Base-by-base conservation (phyloP, 2,329 filamentous ascomycete genomes). In the Neopestalotiopsis rosae region DNA sequence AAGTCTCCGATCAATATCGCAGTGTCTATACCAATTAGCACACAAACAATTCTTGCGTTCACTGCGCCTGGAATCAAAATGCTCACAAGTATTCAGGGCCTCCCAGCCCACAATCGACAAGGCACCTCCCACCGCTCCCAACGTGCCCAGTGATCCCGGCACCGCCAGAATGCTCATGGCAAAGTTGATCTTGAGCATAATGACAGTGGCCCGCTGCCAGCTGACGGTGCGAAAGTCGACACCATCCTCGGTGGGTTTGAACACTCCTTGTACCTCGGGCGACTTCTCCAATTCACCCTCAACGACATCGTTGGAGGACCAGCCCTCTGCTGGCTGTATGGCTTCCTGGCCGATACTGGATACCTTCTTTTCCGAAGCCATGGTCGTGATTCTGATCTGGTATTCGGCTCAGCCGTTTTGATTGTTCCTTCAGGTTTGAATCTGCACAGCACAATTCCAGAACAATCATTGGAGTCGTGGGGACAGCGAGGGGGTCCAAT, bases 201-300 rank as follows among this genome's bases (percentile, higher is more conserved):
- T 79, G 45, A 83, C 74, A 14, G 78, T 78, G 14, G 81, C 81
- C 63, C 79, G 73, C 67, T 81, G 76, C 81, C 82, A 84, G 61
- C 79, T 80, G 32, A 78, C 74, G 1, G 74, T 77, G 1, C 76
- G 73, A 45, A 77, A 78, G 9, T 77, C 70, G 30, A 78, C 75
- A 10, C 74, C 76, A 49, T 76, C 75, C 0, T 69, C 67, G 10
- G 72, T 73, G 20, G 72, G 65, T 45, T 70, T 68, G 68, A 78
- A 78, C 52, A 78, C 75, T n/a, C 77, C 75, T 40, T 59, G 38
- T 5, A 9, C 20, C 34, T 67, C 59, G 42, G 42, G 28, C 7
- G 38, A 30, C 6, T 61, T 52, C 34, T 49, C 65, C 32, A 38
- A 32, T 20, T 40, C 30, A 7, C n/a, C 52, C 24, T 57, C 32